These are phyloP conservation scores for Cephalotrichum gorgonifer DNA, from an alignment of 2,329 filamentous ascomycete genomes.

Conservation along the genomic window DNA sequence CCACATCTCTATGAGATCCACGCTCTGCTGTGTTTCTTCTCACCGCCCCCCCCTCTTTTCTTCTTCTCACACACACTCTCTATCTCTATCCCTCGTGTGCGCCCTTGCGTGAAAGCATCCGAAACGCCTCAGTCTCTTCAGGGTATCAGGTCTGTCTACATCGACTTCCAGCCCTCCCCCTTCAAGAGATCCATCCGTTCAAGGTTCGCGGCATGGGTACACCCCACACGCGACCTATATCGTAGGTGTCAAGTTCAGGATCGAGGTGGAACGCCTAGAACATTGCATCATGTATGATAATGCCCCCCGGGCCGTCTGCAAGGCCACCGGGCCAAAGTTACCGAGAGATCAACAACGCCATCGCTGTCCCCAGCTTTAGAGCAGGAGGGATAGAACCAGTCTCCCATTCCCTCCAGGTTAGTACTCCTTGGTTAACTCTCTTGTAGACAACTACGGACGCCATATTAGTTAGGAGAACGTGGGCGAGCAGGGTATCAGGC, in stretches of 20 bases:
- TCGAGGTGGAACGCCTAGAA: not conserved
- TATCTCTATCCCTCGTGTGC: too few relatives aligned
- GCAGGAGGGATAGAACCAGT: not conserved
- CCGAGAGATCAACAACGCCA: not conserved
- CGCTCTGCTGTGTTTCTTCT: too few relatives aligned
- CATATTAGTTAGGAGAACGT: not conserved
- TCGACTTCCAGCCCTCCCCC: not conserved
- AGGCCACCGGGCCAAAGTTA: not conserved
- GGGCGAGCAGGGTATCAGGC: not conserved
- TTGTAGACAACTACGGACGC: conserved; percentile 3
- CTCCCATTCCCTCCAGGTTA: not conserved
- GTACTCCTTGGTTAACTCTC: not conserved
- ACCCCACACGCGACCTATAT: too few relatives aligned
- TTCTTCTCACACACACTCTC: too few relatives aligned
- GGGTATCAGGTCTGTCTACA: not conserved
- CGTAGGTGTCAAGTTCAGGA: too few relatives aligned
- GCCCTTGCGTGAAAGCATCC: too few relatives aligned
- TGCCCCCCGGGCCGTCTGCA: not conserved
- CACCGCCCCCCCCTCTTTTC: too few relatives aligned
- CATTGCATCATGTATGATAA: not conserved
- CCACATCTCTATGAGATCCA: too few relatives aligned
- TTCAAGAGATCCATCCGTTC: not conserved
- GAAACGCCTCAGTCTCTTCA: not conserved
- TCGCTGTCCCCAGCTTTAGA: not conserved
- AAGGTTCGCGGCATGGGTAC: not conserved